Conservation (phyloP, 176 grass and related monocot species). For the Oryza coarctata region DNA sequence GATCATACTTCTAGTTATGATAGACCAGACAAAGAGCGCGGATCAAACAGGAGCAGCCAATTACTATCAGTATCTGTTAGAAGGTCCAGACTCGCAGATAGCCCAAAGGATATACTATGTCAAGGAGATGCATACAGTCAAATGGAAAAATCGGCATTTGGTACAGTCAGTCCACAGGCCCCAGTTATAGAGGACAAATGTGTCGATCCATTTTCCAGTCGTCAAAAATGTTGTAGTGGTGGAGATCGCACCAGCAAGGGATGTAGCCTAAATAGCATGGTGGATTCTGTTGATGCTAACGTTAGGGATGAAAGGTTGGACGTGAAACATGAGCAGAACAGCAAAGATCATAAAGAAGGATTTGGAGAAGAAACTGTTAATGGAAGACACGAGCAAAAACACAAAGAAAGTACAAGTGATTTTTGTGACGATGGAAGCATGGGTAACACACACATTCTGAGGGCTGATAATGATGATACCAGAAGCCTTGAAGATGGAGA, state of each 20-base stretch:
- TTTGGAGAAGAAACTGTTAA: background rate
- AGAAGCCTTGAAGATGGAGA: constrained; percentile 33
- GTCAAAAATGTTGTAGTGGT: constrained; percentile 4
- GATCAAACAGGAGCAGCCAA: constrained; percentile 34
- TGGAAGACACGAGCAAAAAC: background rate
- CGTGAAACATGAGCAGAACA: constrained; percentile 22
- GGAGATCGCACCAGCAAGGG: background rate
- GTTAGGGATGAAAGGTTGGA: background rate
- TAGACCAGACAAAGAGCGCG: constrained; percentile 28
- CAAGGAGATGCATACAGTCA: constrained; percentile 38
- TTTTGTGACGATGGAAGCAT: background rate
- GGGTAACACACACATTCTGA: constrained; percentile 8
- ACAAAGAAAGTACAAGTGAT: constrained; percentile 12
- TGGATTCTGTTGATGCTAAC: background rate
- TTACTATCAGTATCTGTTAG: constrained; percentile 31
- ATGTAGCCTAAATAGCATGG: constrained; percentile 11
- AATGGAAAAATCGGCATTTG: constrained; percentile 19
- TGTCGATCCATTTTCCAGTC: constrained; percentile 41
- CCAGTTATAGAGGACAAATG: constrained; percentile 40
- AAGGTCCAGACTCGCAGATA: constrained; percentile 49
- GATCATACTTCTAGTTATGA: constrained; percentile 36
- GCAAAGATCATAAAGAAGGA: background rate
- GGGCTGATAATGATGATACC: constrained; percentile 10
- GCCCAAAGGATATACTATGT: constrained; percentile 55
- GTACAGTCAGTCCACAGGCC: constrained; percentile 18